Conservation (phyloP, 208 protist species). For the Leishmania amazonensis region DNA sequence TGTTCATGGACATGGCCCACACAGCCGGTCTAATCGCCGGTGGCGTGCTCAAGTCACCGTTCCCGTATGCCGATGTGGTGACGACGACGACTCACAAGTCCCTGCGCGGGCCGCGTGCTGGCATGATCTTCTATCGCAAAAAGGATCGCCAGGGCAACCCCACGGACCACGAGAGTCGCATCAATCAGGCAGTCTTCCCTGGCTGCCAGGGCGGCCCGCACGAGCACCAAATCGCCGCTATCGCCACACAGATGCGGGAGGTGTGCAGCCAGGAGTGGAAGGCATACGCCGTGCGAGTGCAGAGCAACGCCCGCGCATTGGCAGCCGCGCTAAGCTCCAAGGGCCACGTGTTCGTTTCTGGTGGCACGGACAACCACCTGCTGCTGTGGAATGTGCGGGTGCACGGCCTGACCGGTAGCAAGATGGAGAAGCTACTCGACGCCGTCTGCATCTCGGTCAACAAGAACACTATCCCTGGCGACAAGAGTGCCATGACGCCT, state of each 20-base stretch:
- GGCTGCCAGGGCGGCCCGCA: conserved; percentile 98
- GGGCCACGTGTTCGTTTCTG: conserved; percentile 95
- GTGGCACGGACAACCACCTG: conserved; percentile 98
- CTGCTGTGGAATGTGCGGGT: conserved; percentile 97
- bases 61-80: conserved; percentile 98
- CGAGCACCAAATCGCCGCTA: conserved; percentile 97
- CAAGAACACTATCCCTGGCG: conserved; percentile 98
- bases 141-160: conserved; percentile 66
- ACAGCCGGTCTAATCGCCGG: conserved; percentile 95
- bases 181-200: conserved; percentile 99
- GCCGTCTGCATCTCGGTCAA: conserved; percentile 94
- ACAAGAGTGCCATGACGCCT: conserved; percentile 93
- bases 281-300: conserved; percentile 93
- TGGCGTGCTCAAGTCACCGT: conserved; percentile 88
- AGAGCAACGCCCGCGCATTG: conserved; percentile 89
- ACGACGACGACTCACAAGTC: conserved; percentile 99
- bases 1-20: conserved; percentile 99
- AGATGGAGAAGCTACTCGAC: conserved; percentile 97
- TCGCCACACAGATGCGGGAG: conserved; percentile 96
- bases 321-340: conserved; percentile 71
- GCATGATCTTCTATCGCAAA: conserved; percentile 98
- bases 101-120: conserved; percentile 97
- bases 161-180: conserved; percentile 90
- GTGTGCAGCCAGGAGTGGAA: conserved; percentile 94
- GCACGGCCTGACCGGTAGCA: conserved; percentile 94